phyloP scores from a whole-genome alignment of 768 basidiomycete genomes.

The Leucocoprinus birnbaumii region DNA sequence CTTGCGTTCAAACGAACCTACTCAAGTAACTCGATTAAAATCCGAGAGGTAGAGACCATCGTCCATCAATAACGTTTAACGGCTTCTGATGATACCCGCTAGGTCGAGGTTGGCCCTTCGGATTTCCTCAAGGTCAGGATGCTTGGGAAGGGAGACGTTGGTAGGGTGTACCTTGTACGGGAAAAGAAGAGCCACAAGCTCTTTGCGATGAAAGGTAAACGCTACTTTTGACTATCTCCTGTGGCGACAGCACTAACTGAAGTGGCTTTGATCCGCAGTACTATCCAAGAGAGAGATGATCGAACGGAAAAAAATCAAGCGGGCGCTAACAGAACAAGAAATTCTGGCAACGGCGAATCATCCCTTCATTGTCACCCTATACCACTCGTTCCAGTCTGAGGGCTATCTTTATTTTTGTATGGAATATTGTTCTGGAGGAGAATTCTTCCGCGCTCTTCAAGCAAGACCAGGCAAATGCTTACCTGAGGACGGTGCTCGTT shows the following conservation, averaged over 20 bases:
- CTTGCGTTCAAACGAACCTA: conserved; percentile 90
- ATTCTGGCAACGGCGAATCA: conserved; percentile 98
- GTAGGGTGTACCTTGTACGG: conserved; percentile 95
- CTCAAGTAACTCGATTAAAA: conserved; percentile 96
- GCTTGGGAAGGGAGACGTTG: conserved; percentile 98
- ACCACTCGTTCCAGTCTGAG: conserved; percentile 99
- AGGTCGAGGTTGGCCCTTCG: conserved; percentile 93
- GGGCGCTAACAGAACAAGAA: conserved; percentile 97
- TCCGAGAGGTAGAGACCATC: conserved; percentile 60
- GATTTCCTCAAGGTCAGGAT: conserved; percentile 97
- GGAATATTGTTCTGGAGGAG: conserved; percentile 99
- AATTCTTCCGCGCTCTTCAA: conserved; percentile 98
- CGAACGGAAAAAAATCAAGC: conserved; percentile 98
- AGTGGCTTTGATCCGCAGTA: conserved; percentile 53
- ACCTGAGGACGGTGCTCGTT: conserved; percentile 90
- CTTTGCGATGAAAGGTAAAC: conserved; percentile 98
- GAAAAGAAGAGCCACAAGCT: conserved; percentile 97
- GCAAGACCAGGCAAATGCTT: conserved; percentile 96
- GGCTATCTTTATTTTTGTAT: conserved; percentile 98
- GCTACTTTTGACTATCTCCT: conserved; percentile 21
- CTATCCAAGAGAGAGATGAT: conserved; percentile 99
- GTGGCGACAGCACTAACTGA: conserved; percentile 34
- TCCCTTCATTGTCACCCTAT: conserved; percentile 98
- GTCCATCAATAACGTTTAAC: conserved; percentile 9
- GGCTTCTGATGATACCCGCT: conserved; percentile 15